phyloP scores from a whole-genome alignment of 2,329 filamentous ascomycete species.

The Colletotrichum navitas region DNA sequence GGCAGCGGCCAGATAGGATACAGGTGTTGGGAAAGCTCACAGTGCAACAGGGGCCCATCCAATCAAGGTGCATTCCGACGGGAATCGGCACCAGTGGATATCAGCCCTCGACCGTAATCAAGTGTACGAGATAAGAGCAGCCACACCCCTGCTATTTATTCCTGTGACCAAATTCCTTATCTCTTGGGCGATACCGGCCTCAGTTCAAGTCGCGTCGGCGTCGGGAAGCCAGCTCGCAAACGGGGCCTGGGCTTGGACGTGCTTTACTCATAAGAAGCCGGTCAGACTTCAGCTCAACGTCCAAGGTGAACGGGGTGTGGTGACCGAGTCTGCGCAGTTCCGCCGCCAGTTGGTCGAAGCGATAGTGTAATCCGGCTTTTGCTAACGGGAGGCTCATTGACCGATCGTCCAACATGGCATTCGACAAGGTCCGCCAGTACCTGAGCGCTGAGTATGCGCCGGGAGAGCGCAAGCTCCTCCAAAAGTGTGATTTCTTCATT shows the following conservation, averaged over 20 bases:
- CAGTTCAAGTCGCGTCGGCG: not conserved
- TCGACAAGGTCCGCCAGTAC: conserved; percentile 49
- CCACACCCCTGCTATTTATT: conserved; percentile 3
- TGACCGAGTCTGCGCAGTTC: not conserved
- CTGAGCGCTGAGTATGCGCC: conserved; percentile 52
- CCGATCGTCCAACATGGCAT: conserved; percentile 8
- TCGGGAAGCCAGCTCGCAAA: not conserved
- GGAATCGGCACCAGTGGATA: conserved; percentile 7
- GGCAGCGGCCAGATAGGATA: conserved; percentile 26
- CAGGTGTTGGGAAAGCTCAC: conserved; percentile 13
- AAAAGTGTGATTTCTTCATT: conserved; percentile 74
- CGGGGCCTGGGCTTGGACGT: not conserved
- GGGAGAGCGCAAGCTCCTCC: conserved; percentile 61
- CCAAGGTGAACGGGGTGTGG: conserved; percentile 2
- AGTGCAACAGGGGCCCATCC: conserved; percentile 3
- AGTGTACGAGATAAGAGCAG: conserved; percentile 20
- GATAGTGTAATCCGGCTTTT: not conserved
- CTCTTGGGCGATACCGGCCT: conserved; percentile 23
- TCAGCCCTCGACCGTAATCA: not conserved
- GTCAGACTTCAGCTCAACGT: not conserved
- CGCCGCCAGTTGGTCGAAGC: not conserved
- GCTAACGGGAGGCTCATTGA: not conserved
- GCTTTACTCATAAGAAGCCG: conserved; percentile 10
- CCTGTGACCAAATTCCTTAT: conserved; percentile 31
- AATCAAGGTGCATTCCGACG: conserved; percentile 24